Evolutionary conservation across 805 yeast species (phyloP), one percentile per base, ranked within the genome.

Genomic region (Candida montana): DNA sequence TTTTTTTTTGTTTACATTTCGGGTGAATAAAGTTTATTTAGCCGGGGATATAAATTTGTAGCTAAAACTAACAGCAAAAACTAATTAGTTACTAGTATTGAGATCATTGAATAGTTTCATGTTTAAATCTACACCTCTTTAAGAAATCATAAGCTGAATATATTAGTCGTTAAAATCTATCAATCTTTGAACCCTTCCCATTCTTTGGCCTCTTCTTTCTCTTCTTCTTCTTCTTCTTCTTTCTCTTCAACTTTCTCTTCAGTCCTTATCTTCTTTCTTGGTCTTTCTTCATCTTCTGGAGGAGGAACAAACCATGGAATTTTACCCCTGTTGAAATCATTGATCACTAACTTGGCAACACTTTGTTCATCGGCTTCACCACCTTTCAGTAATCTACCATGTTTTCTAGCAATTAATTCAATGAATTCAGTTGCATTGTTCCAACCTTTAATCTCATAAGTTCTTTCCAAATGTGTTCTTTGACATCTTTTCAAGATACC

Each of bases 221-320:
- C 31, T 11, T 37, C 44, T 31, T 42, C 41, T 26, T 45, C 46
- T 2, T 26, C 49, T 19, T 41, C 42, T 10, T 35, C 31, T n/a
- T 41, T 46, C 10, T 45, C 43, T 17, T 33, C 45, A 5, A 31
- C 46, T n/a, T 49, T 47, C 18, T 45, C 58, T 28, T 58, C 64
- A 34, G 50, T 45, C 38, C 55, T 57, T 32, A 42, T 48, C 47
- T 55, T 59, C 47, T 55, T 53, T 41, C 58, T 57, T 32, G 61
- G 57, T 51, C 60, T 57, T 36, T 56, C 82, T 44, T 67, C 81
- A 33, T 80, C 85, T 51, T 81, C 76, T 32, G 98, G 97, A 23
- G 99, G 99, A 21, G 93, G 80, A 26, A 87, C 87, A 61, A 91
- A 91, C 99, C 99, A 91, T 19, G 99, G 99, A 41, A 91, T 91